phyloP scores from a whole-genome alignment of 2,329 filamentous ascomycete genomes.

The Aspergillus intermedius region DNA sequence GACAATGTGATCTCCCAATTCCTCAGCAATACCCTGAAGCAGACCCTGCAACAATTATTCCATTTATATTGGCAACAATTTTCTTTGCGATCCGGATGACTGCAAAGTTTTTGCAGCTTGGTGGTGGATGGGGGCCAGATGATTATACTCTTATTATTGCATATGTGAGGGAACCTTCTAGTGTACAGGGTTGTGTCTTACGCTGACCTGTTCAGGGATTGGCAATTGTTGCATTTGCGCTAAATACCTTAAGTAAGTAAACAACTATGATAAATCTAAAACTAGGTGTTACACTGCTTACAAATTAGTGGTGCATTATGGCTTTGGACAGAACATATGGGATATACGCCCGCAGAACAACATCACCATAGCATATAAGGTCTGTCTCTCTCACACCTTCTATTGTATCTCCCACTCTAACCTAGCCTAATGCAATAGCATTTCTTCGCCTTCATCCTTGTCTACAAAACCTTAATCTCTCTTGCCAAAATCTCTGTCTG shows the following conservation, averaged over 20 bases:
- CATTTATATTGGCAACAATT: constrained; percentile 2
- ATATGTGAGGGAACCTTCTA: constrained; percentile 5
- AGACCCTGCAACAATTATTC: constrained; percentile 1
- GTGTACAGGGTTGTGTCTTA: not conserved
- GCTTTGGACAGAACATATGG: constrained; percentile 18
- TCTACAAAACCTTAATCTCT: constrained; percentile 17
- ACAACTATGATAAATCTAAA: not conserved
- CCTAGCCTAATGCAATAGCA: constrained; percentile 2
- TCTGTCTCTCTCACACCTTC: not conserved
- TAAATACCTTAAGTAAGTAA: constrained; percentile 10
- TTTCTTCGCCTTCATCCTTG: constrained; percentile 14
- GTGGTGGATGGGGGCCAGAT: constrained; percentile 3
- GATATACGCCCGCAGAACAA: constrained; percentile 14
- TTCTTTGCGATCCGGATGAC: constrained; percentile 1
- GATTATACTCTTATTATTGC: constrained; percentile 7
- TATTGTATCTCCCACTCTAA: not conserved
- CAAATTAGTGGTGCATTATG: constrained; percentile 13
- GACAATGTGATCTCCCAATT: constrained; percentile 2
- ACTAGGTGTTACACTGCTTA: not conserved
- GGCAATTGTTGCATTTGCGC: constrained; percentile 5
- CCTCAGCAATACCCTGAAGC: not conserved
- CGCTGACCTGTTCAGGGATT: constrained; percentile 5
- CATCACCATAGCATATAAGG: constrained; percentile 15
- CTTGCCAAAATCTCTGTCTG: constrained; percentile 20
- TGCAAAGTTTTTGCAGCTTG: not conserved